Base-by-base conservation (phyloP, 1,284 basidiomycete species). In the Austroboletus novae-zelandiae region DNA sequence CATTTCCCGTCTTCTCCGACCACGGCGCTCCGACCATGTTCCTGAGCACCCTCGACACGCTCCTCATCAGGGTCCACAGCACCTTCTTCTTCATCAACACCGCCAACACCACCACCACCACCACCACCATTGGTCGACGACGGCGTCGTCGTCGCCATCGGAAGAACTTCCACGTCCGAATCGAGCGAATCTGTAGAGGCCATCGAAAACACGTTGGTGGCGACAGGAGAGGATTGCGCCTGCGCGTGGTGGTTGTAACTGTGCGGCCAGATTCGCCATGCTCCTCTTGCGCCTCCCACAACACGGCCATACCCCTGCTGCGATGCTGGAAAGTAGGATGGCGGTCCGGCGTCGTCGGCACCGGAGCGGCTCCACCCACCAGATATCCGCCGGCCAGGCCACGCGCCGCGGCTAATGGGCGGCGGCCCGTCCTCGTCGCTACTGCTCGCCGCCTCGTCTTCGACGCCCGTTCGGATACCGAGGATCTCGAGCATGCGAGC, bases 401-500 rank as follows among this genome's bases (percentile, higher is more conserved):
- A 69, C 27, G 62, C 54, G 34, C 47, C 55, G 29, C 59, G 65
- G 35, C 62, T 61, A 25, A 63, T 45, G 15, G 65, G 59, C 1
- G 65, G 59, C 1, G 25, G 27, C n/a, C 67, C 61, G 9, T 82
- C 85, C 40, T 91, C 91, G 40, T 95, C 93, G 60, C 88, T 90
- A 53, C 84, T 87, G 56, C 79, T 84, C 32, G 80, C 89, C 5
- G 80, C 91, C 43, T 94, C 94, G 57, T 98, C 94, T 61, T 98
- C 95, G 0, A 99, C 92, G 1, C 96, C 95, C 0, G 94, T 97
- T 9, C 91, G 75, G 58, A 99, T 98, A 1, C 96, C 95, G n/a
- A 98, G 79, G 9, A 99, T 86, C 62, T 98, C 94, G 40, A 99
- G 79, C 97, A 99, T 99, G 51, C 94, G 80, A 7, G 91, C 86